Percentiles rank a stretch among this genome's conserved stretches.
Conservation (phyloP, 2,329 filamentous ascomycete species). For the Rachicladosporium sp. region DNA sequence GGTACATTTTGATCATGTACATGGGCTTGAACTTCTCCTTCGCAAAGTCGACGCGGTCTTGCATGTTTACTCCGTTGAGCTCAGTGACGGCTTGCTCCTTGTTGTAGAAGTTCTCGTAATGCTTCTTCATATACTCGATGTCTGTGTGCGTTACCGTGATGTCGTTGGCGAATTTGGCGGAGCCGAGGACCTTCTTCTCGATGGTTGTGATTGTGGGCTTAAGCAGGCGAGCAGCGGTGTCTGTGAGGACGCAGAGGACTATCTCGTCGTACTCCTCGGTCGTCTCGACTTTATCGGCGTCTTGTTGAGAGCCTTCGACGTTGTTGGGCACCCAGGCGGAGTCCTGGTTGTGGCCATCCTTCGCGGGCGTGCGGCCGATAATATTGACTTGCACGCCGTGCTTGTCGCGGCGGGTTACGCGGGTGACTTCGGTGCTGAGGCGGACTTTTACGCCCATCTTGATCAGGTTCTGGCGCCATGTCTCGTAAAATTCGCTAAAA, state of each 20-base stretch:
- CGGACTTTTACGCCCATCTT: slow-evolving; percentile 44
- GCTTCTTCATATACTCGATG: slow-evolving; percentile 50
- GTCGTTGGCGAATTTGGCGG: slow-evolving; percentile 57
- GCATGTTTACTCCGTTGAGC: slow-evolving; percentile 32
- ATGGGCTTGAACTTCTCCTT: slow-evolving; percentile 47
- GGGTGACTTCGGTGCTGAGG: slow-evolving; percentile 43
- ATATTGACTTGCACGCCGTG: slow-evolving; percentile 39
- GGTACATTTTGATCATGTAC: slow-evolving; percentile 53
- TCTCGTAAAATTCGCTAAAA: slow-evolving; percentile 47
- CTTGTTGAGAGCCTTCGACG: slow-evolving; percentile 25
- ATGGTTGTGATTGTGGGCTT: slow-evolving; percentile 45
- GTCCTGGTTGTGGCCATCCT: slow-evolving; percentile 33
- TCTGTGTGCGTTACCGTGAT: slow-evolving; percentile 60
- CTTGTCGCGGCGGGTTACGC: slow-evolving; percentile 39
- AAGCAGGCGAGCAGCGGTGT: slow-evolving; percentile 47
- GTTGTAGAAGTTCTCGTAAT: slow-evolving; percentile 54
- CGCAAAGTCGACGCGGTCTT: slow-evolving; percentile 31
- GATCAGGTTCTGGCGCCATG: slow-evolving; percentile 44
- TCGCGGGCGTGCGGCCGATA: slow-evolving; percentile 30
- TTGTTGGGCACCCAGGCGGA: slow-evolving; percentile 30
- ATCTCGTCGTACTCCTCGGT: slow-evolving; percentile 51
- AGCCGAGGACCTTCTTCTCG: slow-evolving; percentile 57
- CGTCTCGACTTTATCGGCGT: slow-evolving; percentile 28
- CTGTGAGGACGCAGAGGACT: slow-evolving; percentile 49
- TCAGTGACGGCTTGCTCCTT: slow-evolving; percentile 32